phyloP scores from a whole-genome alignment of 2,329 filamentous ascomycete species.

The Cladophialophora chaetospira region DNA sequence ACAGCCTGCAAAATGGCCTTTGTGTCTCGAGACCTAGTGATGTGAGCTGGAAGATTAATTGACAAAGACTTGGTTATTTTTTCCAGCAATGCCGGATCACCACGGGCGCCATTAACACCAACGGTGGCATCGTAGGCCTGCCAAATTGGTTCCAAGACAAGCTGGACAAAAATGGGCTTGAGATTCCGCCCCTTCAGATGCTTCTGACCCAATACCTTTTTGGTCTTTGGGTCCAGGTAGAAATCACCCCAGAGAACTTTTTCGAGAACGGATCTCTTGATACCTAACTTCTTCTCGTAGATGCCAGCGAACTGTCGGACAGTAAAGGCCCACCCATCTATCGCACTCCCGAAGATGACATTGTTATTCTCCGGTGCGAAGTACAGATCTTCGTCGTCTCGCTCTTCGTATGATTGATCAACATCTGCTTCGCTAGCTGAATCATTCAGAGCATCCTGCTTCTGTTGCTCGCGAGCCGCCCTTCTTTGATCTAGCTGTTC shows the following conservation, averaged over 20 bases:
- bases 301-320: constrained; percentile 88
- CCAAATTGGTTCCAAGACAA: constrained; percentile 95
- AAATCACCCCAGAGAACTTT: constrained; percentile 97
- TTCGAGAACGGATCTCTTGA: constrained; percentile 83
- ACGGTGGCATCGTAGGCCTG: constrained; percentile 89
- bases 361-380: constrained; percentile 98
- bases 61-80: constrained; percentile 93
- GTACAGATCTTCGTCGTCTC: constrained; percentile 94
- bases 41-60: constrained; percentile 79
- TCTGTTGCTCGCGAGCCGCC: constrained; percentile 61
- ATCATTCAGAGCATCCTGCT: constrained; percentile 34
- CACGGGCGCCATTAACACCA: constrained; percentile 73
- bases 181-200: constrained; percentile 88
- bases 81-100: constrained; percentile 78
- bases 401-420: constrained; percentile 74
- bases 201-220: constrained; percentile 84
- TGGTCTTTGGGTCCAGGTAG: constrained; percentile 95
- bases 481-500: constrained; percentile 85
- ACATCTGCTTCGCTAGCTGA: constrained; percentile 43
- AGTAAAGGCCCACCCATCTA: constrained; percentile 99
- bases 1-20: constrained; percentile 80
- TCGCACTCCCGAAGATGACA: constrained; percentile 96
- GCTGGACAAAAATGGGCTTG: constrained; percentile 96
- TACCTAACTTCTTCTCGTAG: constrained; percentile 96
- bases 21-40: constrained; percentile 80